Base-by-base conservation (phyloP, 441 rosid species). In the Euphorbia celastroides region DNA sequence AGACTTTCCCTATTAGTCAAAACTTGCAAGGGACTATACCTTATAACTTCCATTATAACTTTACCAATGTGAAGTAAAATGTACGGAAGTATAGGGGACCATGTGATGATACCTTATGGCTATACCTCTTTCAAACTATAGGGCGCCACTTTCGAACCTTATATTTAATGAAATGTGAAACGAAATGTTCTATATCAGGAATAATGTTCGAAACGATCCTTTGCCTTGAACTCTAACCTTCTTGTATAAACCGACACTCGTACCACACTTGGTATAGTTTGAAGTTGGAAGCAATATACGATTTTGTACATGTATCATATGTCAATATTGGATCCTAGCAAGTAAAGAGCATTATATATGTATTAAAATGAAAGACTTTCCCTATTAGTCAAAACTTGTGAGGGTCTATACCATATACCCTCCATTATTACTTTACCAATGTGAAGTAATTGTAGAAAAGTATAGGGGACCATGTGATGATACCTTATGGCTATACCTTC, bases 381-480 rank as follows among this genome's bases (percentile, higher is more conserved):
- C 72, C 1, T 26, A 7, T 14, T 36, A 51, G 63, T 55, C 67
- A 67, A 72, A 67, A 34, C 62, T 25, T 57, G 38, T n/a, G 22
- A 44, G 36, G 32, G 9, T 48, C 50, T 57, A 10, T n/a, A n/a
- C n/a, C n/a, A 51, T 48, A 48, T 48, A 48, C 22, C 57, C 62
- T 54, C 56, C 22, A 38, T 46, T 51, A 71, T 27, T 71, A 65
- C 58, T 65, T 58, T 61, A 17, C 38, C 78, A 60, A 22, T 30
- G 20, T 16, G 58, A 69, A 54, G 48, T 32, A 46, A 56, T 68
- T 30, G 46, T 23, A 68, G 14, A 70, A 0, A 67, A 28, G 2
- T 38, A 16, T 14, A 60, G 36, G 64, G 72, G 63, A 65, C 62
- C 78, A 69, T 75, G 67, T 64, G 46, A 14, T 52, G 36, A 55